Evolutionary conservation across 164 flowering plant species (phyloP), one percentile per base, ranked within the genome.

Genomic region (Chimonanthus praecox): DNA sequence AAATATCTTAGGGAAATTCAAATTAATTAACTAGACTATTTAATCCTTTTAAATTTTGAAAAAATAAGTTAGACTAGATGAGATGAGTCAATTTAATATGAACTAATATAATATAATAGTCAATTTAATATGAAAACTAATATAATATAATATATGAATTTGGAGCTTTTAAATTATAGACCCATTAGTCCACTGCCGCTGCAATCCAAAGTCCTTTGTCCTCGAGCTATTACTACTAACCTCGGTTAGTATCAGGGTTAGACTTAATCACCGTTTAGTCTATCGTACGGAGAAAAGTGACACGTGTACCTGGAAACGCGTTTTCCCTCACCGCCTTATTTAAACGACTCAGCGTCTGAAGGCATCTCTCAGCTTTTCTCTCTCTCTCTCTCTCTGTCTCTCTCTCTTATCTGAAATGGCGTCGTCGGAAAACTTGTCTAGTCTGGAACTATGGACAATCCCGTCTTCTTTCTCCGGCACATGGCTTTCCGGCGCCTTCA

Each of bases 401-500:
- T 10, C 58, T 51, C 16, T 51, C 13, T 51, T 10, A 51, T 54
- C 33, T 54, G 60, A 54, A 20, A 84, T 85, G 88, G 85, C 93
- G 3, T 87, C 90, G 1, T 85, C 92, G 0, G 87, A 91, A 45
- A 86, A 88, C 74, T 33, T 85, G 63, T 71, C 88, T n/a, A 74
- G 80, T 66, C 33, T 87, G 33, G 92, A 87, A 5, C 82, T 84
- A 2, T 88, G 94, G 93, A 1, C 68, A 15, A 82, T 83, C 76
- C 84, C 87, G 0, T 69, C 85, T 0, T 5, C 83, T 16, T 81
- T 85, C 13, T 69, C 78, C 3, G 95, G 88, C 58, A 78, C 87
- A 0, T 88, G 93, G 96, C 7, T 86, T 21, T 73, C 89, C 6
- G 97, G 90, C 1, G 74, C 85, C 51, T 84, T 79, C 73, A 68